Evolutionary conservation across 1,139 yeast species (phyloP).

Genomic region (Dujonia santamariae): DNA sequence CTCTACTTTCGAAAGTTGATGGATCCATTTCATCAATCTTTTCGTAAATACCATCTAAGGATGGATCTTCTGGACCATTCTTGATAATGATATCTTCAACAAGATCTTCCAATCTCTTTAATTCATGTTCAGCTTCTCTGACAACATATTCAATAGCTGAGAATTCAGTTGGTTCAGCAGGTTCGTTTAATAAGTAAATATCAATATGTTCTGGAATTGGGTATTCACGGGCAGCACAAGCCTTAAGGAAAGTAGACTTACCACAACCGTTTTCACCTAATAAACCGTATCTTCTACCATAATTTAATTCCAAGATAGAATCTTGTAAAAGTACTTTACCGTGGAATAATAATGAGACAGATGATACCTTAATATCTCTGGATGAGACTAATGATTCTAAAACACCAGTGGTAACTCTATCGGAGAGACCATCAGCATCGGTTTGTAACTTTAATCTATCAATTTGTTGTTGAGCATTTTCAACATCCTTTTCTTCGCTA

Average conservation of each 20-base stretch:
- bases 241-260: constrained; percentile 89
- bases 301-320: constrained; percentile 86
- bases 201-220: constrained; percentile 93
- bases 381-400: constrained; percentile 85
- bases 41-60: constrained; percentile 87
- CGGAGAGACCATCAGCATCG: constrained; percentile 91
- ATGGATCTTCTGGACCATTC: constrained; percentile 91
- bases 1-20: constrained; percentile 91
- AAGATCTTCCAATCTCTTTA: constrained; percentile 85
- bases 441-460: constrained; percentile 87
- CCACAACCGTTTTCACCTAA: constrained; percentile 99
- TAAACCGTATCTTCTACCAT: constrained; percentile 95
- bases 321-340: constrained; percentile 96
- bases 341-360: constrained; percentile 90
- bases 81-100: constrained; percentile 87
- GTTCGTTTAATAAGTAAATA: constrained; percentile 90
- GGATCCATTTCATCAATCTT: constrained; percentile 97
- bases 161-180: constrained; percentile 90
- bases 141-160: constrained; percentile 97
- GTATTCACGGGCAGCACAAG: constrained; percentile 93
- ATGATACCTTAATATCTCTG: constrained; percentile 87
- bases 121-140: constrained; percentile 90
- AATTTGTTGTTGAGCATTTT: constrained; percentile 69
- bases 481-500: constrained; percentile 60
- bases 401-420: constrained; percentile 98